Base-by-base conservation (phyloP, 805 yeast species). In the Phaffomyces antillensis region DNA sequence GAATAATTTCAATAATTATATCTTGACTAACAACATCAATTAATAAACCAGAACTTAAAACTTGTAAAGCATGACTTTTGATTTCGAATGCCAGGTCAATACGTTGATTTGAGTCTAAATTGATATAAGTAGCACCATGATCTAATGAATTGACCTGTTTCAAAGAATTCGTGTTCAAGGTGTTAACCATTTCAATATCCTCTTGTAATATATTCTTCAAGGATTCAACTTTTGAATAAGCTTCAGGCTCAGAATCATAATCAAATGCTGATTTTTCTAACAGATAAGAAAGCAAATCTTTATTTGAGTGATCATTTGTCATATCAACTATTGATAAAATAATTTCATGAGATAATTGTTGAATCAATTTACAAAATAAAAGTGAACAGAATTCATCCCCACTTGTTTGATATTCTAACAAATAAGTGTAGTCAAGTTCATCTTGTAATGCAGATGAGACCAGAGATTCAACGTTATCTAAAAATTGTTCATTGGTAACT, bases 1-100 rank as follows among this genome's bases (percentile, higher is more conserved):
- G 72, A 40, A 85, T 71, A 24, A 76, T 55, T 4, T 67, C 60
- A 31, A 70, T 63, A 30, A 79, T 71, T 5, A 64, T 61, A 0
- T 67, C 69, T n/a, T 69, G 54, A 16, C 71, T 70, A 33, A 75
- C 65, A 36, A 69, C 62, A 23, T 75, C 76, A 20, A 73, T 64
- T 26, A 71, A 61, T 44, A 72, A 66, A 10, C 84, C 82, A 40
- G 78, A 72, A 7, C 79, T 73, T 8, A 86, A 70, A n/a, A 81
- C 72, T 57, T 83, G 83, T 31, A 85, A 63, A 20, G 77, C 75
- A 43, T 65, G 59, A 23, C 77, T 64, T 58, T 82, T 81, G n/a
- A 82, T 69, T 25, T 65, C 55, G 51, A 76, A 73, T 0, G 83
- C 82, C 23, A 74, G 59, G 35, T 66, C 67, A 40, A 79, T 62